These are phyloP conservation scores for Saturnispora hagleri DNA, from an alignment of 805 yeast genomes.

Conservation along the genomic window DNA sequence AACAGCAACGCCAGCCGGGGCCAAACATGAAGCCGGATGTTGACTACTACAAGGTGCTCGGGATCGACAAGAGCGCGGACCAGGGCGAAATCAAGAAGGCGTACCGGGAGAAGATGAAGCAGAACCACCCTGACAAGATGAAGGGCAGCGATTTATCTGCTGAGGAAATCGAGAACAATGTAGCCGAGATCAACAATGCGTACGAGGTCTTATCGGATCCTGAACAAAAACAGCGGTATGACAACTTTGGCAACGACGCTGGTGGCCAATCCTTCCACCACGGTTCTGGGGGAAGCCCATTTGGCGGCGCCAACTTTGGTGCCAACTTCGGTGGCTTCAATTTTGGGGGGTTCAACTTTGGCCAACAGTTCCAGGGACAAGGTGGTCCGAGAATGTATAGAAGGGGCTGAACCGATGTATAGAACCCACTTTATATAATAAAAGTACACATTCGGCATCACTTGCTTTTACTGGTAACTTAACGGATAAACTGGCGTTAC, in stretches of 20 bases:
- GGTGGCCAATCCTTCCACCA: conserved; percentile 1
- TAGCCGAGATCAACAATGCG: conserved; percentile 90
- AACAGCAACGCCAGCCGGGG: conserved; percentile 12
- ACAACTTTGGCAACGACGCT: conserved; percentile 27
- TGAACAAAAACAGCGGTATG: conserved; percentile 57
- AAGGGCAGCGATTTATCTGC: conserved; percentile 50
- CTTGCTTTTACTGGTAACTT: not conserved
- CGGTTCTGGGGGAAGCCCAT: conserved; percentile 4
- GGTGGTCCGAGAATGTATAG: not conserved
- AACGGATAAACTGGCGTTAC: not conserved
- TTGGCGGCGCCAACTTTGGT: conserved; percentile 9
- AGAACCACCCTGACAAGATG: conserved; percentile 89
- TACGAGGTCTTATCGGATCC: conserved; percentile 74
- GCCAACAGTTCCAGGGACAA: conserved; percentile 3
- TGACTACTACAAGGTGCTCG: conserved; percentile 77
- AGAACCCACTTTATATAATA: not conserved
- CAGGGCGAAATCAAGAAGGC: conserved; percentile 71
- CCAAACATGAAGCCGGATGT: conserved; percentile 20
- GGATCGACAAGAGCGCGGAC: conserved; percentile 56
- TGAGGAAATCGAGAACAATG: conserved; percentile 67
- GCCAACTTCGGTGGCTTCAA: conserved; percentile 6
- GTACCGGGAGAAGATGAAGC: conserved; percentile 65
- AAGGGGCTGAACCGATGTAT: not conserved
- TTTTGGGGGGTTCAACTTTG: conserved; percentile 2
- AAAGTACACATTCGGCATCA: not conserved